A percentile compares a stretch with the other conserved stretches of the same genome.
phyloP scores from a whole-genome alignment of 2,329 filamentous ascomycete genomes.

The Moelleriella libera region DNA sequence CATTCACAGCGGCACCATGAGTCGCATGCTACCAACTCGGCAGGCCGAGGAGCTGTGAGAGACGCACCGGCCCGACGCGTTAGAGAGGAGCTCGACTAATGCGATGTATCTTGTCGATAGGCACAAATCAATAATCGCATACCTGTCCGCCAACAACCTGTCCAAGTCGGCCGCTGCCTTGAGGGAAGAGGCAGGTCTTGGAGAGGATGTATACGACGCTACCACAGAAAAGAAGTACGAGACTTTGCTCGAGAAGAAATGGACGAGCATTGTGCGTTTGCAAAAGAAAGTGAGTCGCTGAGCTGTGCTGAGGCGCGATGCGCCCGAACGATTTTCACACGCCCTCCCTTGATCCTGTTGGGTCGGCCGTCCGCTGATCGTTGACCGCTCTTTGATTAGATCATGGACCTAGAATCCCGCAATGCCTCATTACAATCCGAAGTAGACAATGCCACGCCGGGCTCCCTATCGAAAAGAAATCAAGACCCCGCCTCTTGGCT shows the following conservation, averaged over 20 bases:
- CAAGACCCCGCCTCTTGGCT: constrained; percentile 80
- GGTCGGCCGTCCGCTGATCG: neutral
- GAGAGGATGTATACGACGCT: constrained; percentile 58
- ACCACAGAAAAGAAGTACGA: constrained; percentile 88
- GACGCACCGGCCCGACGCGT: constrained; percentile 4
- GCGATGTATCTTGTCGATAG: constrained; percentile 26
- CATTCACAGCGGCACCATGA: constrained; percentile 33
- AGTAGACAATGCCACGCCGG: constrained; percentile 67
- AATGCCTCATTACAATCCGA: constrained; percentile 64
- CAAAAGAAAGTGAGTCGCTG: constrained; percentile 68
- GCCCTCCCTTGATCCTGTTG: neutral
- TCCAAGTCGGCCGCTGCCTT: constrained; percentile 55
- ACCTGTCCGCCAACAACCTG: constrained; percentile 62
- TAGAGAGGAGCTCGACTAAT: neutral
- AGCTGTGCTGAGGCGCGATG: neutral
- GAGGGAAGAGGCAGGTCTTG: constrained; percentile 62
- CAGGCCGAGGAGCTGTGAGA: constrained; percentile 84
- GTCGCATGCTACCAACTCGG: constrained; percentile 58
- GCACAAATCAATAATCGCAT: constrained; percentile 88
- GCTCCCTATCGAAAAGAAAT: constrained; percentile 56
- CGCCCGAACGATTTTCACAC: neutral
- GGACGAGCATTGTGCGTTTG: constrained; percentile 86
- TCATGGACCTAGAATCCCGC: constrained; percentile 81
- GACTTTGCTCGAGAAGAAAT: constrained; percentile 90
- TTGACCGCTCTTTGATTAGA: constrained; percentile 35